These are phyloP conservation scores for Fraxinus latifolia DNA, from an alignment of 305 asterid species.

Conservation along the genomic window DNA sequence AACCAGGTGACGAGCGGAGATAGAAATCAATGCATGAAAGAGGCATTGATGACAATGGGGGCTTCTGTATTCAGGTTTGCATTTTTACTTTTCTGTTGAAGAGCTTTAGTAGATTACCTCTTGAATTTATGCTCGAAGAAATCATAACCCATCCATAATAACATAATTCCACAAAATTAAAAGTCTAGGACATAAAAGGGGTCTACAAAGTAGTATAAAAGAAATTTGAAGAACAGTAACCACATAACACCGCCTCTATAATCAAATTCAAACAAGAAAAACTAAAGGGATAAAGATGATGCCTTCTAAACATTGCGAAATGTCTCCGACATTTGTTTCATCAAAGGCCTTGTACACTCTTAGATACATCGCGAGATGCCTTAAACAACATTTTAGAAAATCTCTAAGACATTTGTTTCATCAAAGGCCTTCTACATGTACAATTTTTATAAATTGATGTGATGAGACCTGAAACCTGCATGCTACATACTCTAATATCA, in stretches of 20 bases:
- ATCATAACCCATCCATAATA: background rate
- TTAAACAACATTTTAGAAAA: no score
- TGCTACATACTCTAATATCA: background rate
- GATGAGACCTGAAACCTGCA: background rate
- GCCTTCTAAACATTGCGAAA: background rate
- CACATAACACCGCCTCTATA: background rate
- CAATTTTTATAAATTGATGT: background rate
- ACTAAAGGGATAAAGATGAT: background rate
- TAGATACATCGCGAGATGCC: no score
- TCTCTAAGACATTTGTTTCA: background rate
- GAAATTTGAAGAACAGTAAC: background rate
- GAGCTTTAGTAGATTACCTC: background rate
- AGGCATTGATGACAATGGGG: slow-evolving; percentile 87
- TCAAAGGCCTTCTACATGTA: background rate
- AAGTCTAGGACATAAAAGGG: background rate
- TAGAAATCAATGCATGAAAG: slow-evolving; percentile 87
- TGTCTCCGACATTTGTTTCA: background rate
- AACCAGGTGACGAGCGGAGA: slow-evolving; percentile 79
- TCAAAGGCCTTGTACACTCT: no score
- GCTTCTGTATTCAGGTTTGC: slow-evolving; percentile 91
- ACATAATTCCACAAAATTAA: background rate
- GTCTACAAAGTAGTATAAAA: background rate
- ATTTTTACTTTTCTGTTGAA: slow-evolving; percentile 10
- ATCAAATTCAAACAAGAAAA: background rate
- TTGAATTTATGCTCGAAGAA: background rate